phyloP scores from a whole-genome alignment of 495 filamentous ascomycete species.

The Pseudomonodictys pantanalensis region DNA sequence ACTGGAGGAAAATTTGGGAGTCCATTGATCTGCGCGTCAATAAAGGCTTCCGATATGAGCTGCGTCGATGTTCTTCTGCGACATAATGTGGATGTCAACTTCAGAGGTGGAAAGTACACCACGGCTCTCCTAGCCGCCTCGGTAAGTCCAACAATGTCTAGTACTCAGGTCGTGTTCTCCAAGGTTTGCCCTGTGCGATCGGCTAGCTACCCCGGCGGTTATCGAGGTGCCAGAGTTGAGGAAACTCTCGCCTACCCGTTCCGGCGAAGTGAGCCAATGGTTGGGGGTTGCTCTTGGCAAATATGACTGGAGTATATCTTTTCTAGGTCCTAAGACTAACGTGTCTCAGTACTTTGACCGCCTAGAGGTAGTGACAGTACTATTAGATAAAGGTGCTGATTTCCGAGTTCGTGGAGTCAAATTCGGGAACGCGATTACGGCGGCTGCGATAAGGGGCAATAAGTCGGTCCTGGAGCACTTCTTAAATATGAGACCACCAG shows the following conservation, averaged over 20 bases:
- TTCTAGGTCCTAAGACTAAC: too few species aligned
- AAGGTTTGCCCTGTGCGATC: too few species aligned
- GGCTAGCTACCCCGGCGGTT: too few species aligned
- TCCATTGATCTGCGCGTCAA: slow-evolving; percentile 28
- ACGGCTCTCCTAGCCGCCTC: slow-evolving; percentile 34
- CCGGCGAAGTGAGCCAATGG: too few species aligned
- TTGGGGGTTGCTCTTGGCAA: too few species aligned
- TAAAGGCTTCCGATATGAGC: slow-evolving; percentile 24
- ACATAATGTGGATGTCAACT: slow-evolving; percentile 38
- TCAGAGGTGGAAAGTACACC: slow-evolving; percentile 21
- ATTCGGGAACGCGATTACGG: slow-evolving; percentile 8
- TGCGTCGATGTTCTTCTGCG: slow-evolving; percentile 36
- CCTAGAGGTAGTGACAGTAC: slow-evolving; percentile 20
- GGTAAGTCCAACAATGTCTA: too few species aligned
- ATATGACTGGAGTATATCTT: too few species aligned
- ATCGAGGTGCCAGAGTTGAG: too few species aligned
- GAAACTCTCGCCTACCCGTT: too few species aligned
- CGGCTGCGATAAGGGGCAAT: slow-evolving; percentile 9
- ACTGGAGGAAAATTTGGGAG: slow-evolving; percentile 1
- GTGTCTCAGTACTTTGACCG: slow-evolving; percentile 17
- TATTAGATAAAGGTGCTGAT: slow-evolving; percentile 33
- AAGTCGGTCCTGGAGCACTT: slow-evolving; percentile 4
- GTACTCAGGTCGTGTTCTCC: too few species aligned
- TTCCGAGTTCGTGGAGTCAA: slow-evolving; percentile 10
- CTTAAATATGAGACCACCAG: slow-evolving; percentile 5